These are phyloP conservation scores for Pleurozium schreberi DNA, from an alignment of 225 moss, liverwort and hornwort species.

Conservation along the genomic window DNA sequence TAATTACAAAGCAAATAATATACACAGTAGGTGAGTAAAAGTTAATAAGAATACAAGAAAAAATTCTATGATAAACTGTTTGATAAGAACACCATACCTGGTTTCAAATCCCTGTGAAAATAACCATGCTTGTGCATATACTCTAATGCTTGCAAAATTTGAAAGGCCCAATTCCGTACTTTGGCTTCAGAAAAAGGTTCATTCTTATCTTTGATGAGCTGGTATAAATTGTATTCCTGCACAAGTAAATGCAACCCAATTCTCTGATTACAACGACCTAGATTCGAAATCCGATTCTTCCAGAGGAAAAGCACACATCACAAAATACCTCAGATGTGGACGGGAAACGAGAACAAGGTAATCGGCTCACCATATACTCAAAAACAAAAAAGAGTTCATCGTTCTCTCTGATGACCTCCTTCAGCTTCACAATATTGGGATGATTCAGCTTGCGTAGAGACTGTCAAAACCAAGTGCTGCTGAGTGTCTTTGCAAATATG, in stretches of 20 bases:
- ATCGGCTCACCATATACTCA: conserved; percentile 59
- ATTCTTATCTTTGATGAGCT: conserved; percentile 72
- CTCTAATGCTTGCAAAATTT: conserved; percentile 70
- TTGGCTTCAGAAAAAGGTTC: conserved; percentile 67
- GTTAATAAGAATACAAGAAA: neutral
- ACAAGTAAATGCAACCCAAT: neutral
- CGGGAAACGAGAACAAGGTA: neutral
- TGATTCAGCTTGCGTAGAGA: conserved; percentile 65
- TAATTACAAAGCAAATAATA: neutral
- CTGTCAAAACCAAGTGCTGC: conserved; percentile 5
- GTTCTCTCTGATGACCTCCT: conserved; percentile 67
- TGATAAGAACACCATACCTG: conserved; percentile 29
- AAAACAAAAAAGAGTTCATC: conserved; percentile 74
- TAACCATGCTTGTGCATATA: conserved; percentile 89
- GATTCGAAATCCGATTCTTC: neutral
- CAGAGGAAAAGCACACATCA: neutral
- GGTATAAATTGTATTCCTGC: conserved; percentile 82
- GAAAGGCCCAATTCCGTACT: conserved; percentile 70
- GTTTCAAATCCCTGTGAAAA: conserved; percentile 87
- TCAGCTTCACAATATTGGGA: conserved; percentile 75
- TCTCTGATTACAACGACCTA: neutral
- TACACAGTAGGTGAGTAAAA: too few species aligned
- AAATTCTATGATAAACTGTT: neutral
- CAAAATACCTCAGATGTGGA: neutral
- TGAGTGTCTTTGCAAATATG: neutral